Conservation (phyloP, 2,329 filamentous ascomycete species). For the Xylaria multiplex region DNA sequence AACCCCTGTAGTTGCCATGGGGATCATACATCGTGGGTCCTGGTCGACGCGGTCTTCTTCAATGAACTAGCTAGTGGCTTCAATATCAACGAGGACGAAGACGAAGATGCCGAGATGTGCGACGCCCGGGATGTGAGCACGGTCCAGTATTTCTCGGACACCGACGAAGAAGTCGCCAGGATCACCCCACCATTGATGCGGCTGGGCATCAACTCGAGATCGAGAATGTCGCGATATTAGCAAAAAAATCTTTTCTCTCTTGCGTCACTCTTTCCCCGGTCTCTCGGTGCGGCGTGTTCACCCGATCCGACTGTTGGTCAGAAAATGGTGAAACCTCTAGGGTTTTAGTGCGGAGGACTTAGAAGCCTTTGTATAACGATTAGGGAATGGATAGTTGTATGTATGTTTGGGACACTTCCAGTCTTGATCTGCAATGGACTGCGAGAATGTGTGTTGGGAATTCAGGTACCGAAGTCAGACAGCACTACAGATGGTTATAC, state of each 20-base stretch:
- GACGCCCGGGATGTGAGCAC: not conserved
- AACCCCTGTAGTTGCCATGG: not conserved
- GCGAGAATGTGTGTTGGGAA: not conserved
- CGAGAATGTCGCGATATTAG: not conserved
- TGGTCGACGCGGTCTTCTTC: constrained; percentile 1
- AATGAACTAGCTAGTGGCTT: constrained; percentile 8
- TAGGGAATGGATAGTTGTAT: not conserved
- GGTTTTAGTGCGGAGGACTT: too few relatives aligned
- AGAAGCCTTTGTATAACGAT: not conserved
- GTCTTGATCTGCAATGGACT: too few relatives aligned
- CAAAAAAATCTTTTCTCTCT: not conserved
- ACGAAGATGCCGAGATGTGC: not conserved
- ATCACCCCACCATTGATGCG: not conserved
- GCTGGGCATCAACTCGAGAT: not conserved
- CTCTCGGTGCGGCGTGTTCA: not conserved
- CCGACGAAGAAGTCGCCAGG: too few relatives aligned
- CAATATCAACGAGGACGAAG: not conserved
- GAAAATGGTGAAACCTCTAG: too few relatives aligned
- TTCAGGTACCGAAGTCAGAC: not conserved
- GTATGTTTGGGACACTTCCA: too few relatives aligned
- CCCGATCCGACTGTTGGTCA: too few relatives aligned
- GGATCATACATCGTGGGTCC: constrained; percentile 4
- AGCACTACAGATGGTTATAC: not conserved
- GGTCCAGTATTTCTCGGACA: not conserved
- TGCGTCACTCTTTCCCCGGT: not conserved